A percentile compares a stretch with the other conserved stretches of the same genome.
Conservation (phyloP, 2,329 filamentous ascomycete species). For the Aspergillus eucalypticola region DNA sequence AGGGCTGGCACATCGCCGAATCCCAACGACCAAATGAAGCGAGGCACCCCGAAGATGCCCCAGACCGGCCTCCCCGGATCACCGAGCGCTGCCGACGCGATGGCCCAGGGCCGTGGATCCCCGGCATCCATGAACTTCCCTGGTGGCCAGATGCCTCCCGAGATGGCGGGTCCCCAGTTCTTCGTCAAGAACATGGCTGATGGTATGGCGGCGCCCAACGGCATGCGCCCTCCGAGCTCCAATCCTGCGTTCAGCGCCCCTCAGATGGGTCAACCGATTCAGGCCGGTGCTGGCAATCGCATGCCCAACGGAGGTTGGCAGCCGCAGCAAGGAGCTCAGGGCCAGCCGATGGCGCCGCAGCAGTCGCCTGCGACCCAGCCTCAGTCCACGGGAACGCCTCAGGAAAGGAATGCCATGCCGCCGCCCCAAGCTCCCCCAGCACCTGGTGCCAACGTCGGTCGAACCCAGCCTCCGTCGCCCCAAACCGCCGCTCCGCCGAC, state of each 20-base stretch:
- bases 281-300: conserved; percentile 38
- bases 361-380: conserved; percentile 46
- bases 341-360: conserved; percentile 51
- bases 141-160: conserved; percentile 51
- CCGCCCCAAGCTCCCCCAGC: conserved; percentile 49
- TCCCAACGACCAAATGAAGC: conserved; percentile 63
- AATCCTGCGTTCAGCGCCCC: conserved; percentile 50
- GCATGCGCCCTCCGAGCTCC: conserved; percentile 61
- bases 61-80: conserved; percentile 58
- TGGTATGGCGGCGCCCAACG: conserved; percentile 47
- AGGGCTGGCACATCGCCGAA: conserved; percentile 61
- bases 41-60: conserved; percentile 62
- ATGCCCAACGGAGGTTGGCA: conserved; percentile 47
- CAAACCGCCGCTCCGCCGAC: conserved; percentile 59
- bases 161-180: conserved; percentile 44
- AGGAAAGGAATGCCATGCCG: conserved; percentile 57
- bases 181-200: conserved; percentile 49
- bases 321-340: conserved; percentile 38
- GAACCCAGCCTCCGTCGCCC: conserved; percentile 47
- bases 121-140: conserved; percentile 61
- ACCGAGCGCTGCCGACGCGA: conserved; percentile 57
- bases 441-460: conserved; percentile 41
- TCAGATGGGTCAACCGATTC: conserved; percentile 48
- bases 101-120: conserved; percentile 60
- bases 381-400: conserved; percentile 56